These are phyloP conservation scores for Skeletonema potamos DNA, from an alignment of 108 stramenopile species.

Conservation along the genomic window DNA sequence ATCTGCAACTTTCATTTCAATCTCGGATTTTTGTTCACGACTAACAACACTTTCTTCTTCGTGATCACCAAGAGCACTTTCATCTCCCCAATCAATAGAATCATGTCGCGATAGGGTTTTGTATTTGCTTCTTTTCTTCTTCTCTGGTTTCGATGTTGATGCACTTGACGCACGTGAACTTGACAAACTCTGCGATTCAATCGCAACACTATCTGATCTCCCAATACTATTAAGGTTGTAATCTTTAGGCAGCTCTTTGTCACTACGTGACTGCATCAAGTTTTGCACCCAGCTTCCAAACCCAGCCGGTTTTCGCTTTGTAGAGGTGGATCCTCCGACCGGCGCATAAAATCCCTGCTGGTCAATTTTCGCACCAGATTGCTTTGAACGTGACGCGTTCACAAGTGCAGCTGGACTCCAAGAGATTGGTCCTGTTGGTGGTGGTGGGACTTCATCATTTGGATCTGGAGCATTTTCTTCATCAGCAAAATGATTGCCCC, in stretches of 20 bases:
- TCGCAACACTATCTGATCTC: background rate
- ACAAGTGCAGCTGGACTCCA: constrained; percentile 43
- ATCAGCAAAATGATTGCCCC: background rate
- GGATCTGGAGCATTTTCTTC: constrained; percentile 21
- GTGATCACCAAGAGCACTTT: constrained; percentile 14
- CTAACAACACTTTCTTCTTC: background rate
- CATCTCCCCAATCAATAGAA: constrained; percentile 41
- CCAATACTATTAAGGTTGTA: constrained; percentile 33
- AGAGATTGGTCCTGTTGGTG: constrained; percentile 3
- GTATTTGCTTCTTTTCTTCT: constrained; percentile 4
- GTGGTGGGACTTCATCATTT: constrained; percentile 16
- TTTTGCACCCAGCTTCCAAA: constrained; percentile 6
- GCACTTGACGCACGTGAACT: background rate
- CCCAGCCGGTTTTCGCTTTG: background rate
- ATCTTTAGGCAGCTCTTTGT: constrained; percentile 2
- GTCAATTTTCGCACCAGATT: constrained; percentile 21
- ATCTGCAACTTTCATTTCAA: constrained; percentile 7
- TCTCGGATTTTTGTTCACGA: background rate
- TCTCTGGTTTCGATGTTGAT: constrained; percentile 1
- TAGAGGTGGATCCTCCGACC: background rate
- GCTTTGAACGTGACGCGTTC: constrained; percentile 14
- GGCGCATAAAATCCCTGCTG: constrained; percentile 30
- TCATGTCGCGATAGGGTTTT: background rate
- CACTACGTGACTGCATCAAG: constrained; percentile 2
- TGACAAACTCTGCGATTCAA: background rate